These are phyloP conservation scores for Aspergillus hiratsukae DNA, from an alignment of 2,329 filamentous ascomycete genomes.

Conservation along the genomic window DNA sequence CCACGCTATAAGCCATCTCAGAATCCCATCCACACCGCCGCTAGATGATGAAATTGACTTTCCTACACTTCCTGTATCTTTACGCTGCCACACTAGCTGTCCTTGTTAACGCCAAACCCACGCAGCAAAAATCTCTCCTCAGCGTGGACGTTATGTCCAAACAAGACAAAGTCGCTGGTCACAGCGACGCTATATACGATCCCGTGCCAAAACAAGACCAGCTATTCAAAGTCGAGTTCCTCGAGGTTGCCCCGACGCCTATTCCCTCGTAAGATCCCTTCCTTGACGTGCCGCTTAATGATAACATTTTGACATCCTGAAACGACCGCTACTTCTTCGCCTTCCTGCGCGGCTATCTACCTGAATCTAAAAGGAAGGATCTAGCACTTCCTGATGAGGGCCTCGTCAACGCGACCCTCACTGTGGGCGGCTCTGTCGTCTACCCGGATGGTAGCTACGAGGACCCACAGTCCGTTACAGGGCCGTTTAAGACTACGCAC, in stretches of 20 bases:
- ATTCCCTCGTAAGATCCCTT: slow-evolving; percentile 6
- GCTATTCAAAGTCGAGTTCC: slow-evolving; percentile 4
- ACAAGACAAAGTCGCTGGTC: slow-evolving; percentile 9
- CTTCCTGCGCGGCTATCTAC: slow-evolving; percentile 9
- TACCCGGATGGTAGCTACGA: slow-evolving; percentile 8
- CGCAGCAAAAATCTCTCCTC: too few species aligned
- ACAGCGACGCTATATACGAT: slow-evolving; percentile 12
- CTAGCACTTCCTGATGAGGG: slow-evolving; percentile 9
- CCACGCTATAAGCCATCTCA: too few species aligned
- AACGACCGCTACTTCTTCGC: slow-evolving; percentile 11
- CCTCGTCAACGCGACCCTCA: slow-evolving; percentile 9
- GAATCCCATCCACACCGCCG: too few species aligned
- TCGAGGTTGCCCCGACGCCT: slow-evolving; percentile 10
- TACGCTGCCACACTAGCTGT: too few species aligned
- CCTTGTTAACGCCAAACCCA: too few species aligned
- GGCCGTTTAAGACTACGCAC: slow-evolving; percentile 8
- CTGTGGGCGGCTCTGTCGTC: slow-evolving; percentile 8
- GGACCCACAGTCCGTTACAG: slow-evolving; percentile 1
- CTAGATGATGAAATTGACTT: too few species aligned
- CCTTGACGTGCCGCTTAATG: not conserved
- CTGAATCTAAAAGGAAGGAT: slow-evolving; percentile 11
- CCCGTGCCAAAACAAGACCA: slow-evolving; percentile 9
- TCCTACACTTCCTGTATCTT: too few species aligned
- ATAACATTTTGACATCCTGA: slow-evolving; percentile 1
- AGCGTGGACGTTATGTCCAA: slow-evolving; percentile 5